Evolutionary conservation across 2,329 filamentous ascomycete species (phyloP), one percentile per base, ranked within the genome.

Genomic region (Penicillium crustosum): DNA sequence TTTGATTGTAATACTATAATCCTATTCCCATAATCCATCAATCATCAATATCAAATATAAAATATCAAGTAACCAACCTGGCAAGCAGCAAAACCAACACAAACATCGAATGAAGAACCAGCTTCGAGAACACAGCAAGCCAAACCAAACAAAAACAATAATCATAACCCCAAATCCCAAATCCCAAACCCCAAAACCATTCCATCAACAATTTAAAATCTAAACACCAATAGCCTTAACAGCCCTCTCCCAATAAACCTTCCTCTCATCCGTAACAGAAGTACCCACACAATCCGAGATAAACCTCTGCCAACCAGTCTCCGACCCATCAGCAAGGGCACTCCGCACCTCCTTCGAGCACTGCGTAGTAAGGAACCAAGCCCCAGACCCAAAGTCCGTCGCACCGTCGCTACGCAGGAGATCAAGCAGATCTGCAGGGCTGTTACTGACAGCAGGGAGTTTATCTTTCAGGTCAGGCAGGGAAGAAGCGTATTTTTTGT

Each of bases 331-430:
- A 53, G 75, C 74, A 53, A 88, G 68, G 3, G 72, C 77, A 3
- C 66, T 41, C 52, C 79, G 72, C 27, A 83, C 75, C n/a, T 66
- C 70, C 0, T 67, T 65, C 1, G 63, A 68, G 68, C 86, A 89
- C 68, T 86, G 77, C 0, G 77, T 82, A 13, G 70, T 79, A 49
- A 87, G 68, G 66, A 83, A 89, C 86, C 86, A 89, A 8, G 83
- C 82, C 2, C 81, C 86, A 15, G 78, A 82, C 0, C 77, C 85
- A 68, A 87, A 88, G 51, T 81, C 79, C 58, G 81, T 81, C 23
- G 78, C 71, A 50, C 81, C 78, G 6, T 75, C 62, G 0, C 69
- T 67, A 39, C 81, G 75, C 19, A 88, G 77, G 47, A 86, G 68
- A 23, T 75, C 79, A 4, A 86, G 72, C 1, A 86, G 66, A 1